Conservation (phyloP, 768 basidiomycete species). For the Termitomyces eurrhizus region DNA sequence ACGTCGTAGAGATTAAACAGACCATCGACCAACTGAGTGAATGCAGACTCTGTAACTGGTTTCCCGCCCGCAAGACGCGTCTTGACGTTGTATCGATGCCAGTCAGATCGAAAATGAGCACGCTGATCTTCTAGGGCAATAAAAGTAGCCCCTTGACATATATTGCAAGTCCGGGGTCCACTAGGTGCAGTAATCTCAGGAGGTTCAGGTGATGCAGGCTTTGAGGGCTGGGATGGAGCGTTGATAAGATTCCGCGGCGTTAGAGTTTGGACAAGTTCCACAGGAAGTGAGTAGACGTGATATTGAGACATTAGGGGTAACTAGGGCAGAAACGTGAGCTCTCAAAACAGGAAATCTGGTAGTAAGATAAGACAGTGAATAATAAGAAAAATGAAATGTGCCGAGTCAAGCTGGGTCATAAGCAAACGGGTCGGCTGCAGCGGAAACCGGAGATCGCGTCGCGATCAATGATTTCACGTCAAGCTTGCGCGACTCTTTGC, state of each 20-base stretch:
- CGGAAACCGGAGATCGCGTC: conserved; percentile 14
- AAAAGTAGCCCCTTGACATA: conserved; percentile 71
- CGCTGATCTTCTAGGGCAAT: conserved; percentile 78
- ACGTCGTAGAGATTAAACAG: conserved; percentile 16
- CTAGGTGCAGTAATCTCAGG: conserved; percentile 26
- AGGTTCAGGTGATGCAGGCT: conserved; percentile 32
- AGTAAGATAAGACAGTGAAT: not conserved
- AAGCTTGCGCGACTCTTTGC: not conserved
- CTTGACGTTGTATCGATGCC: conserved; percentile 98
- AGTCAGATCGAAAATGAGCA: conserved; percentile 87
- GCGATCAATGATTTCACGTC: not conserved
- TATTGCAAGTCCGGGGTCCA: conserved; percentile 58
- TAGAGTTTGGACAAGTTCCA: conserved; percentile 63
- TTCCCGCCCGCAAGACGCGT: conserved; percentile 60
- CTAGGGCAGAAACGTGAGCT: not conserved
- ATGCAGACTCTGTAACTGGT: conserved; percentile 66
- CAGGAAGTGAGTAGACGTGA: conserved; percentile 71
- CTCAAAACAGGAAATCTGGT: too few species aligned
- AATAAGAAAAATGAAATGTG: not conserved
- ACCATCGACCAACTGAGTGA: conserved; percentile 82
- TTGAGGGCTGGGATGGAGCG: conserved; percentile 25
- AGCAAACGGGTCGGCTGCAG: conserved; percentile 7
- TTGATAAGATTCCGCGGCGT: conserved; percentile 60
- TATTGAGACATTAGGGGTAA: conserved; percentile 37
- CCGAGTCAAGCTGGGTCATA: conserved; percentile 1